Evolutionary conservation across 2,329 filamentous ascomycete species (phyloP).

Genomic region (Pezicula neosporulosa): DNA sequence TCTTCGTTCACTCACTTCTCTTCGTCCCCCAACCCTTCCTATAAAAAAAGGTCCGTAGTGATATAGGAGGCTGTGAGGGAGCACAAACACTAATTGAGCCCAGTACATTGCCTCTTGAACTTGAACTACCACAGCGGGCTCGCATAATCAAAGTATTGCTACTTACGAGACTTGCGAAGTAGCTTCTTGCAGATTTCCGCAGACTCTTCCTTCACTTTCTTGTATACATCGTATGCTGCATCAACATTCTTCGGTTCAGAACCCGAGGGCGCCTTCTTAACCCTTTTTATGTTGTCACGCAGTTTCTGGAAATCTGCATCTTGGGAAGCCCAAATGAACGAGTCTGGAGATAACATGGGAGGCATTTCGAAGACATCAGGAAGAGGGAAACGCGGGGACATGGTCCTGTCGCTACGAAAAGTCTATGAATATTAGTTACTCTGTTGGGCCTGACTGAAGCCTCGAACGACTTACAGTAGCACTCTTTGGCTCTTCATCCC

Average conservation of each 20-base stretch:
- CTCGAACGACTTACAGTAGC: neutral
- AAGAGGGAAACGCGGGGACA: constrained; percentile 11
- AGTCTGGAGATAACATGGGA: constrained; percentile 20
- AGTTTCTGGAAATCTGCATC: constrained; percentile 27
- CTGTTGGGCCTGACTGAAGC: neutral
- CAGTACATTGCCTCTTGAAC: no score
- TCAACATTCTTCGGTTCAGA: constrained; percentile 33
- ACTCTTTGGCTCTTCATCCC: neutral
- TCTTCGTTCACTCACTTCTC: no score
- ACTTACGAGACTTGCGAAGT: constrained; percentile 36
- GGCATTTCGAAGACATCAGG: constrained; percentile 15
- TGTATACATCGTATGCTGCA: constrained; percentile 40
- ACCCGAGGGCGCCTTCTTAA: constrained; percentile 17
- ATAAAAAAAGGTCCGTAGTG: no score
- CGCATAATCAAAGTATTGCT: neutral
- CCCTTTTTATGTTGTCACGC: constrained; percentile 19
- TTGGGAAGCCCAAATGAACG: constrained; percentile 15
- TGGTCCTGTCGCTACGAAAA: constrained; percentile 9
- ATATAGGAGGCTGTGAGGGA: no score
- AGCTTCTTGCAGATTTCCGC: constrained; percentile 37
- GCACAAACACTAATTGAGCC: no score
- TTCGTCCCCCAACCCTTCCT: no score
- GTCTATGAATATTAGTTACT: neutral
- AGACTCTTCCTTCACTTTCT: constrained; percentile 37
- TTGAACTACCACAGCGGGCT: neutral